These are phyloP conservation scores for Hygrophila difformis DNA, from an alignment of 257 asterid species.

Conservation along the genomic window DNA sequence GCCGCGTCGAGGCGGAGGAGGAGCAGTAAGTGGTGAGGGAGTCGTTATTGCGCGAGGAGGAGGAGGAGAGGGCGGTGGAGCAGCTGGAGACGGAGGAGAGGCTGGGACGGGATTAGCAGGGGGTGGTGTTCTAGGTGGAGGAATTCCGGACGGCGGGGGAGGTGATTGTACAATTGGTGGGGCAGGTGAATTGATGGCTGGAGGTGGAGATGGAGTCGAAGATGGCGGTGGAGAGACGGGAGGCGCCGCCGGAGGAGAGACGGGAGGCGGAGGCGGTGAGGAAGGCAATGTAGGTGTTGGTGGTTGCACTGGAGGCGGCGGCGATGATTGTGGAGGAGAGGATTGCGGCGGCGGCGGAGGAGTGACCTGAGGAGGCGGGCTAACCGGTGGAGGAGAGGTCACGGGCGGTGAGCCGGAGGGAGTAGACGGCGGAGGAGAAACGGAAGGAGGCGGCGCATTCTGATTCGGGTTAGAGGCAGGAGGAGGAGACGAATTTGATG, in stretches of 20 bases:
- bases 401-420: slow-evolving; percentile 23
- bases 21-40: slow-evolving; percentile 33
- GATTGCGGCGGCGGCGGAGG: slow-evolving; percentile 17
- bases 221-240: slow-evolving; percentile 24
- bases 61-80: slow-evolving; percentile 34
- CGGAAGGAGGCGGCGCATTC: background rate
- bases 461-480: slow-evolving; percentile 11
- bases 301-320: slow-evolving; percentile 29
- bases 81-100: slow-evolving; percentile 29
- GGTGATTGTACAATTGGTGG: slow-evolving; percentile 23
- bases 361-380: too few relatives aligned
- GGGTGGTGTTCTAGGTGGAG: slow-evolving; percentile 37
- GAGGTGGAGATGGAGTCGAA: slow-evolving; percentile 28
- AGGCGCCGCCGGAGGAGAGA: slow-evolving; percentile 25
- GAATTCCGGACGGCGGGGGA: slow-evolving; percentile 16
- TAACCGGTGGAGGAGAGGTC: too few relatives aligned
- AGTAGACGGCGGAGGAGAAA: slow-evolving; percentile 21
- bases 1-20: slow-evolving; percentile 32
- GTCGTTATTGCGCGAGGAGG: slow-evolving; percentile 19
- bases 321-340: slow-evolving; percentile 22
- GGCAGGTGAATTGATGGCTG: slow-evolving; percentile 25
- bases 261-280: slow-evolving; percentile 13
- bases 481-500: slow-evolving; percentile 8
- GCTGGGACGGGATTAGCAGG: slow-evolving; percentile 26
- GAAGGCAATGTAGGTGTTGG: slow-evolving; percentile 27